phyloP scores from a whole-genome alignment of 2,329 filamentous ascomycete genomes.

The Eurotiales sp. region DNA sequence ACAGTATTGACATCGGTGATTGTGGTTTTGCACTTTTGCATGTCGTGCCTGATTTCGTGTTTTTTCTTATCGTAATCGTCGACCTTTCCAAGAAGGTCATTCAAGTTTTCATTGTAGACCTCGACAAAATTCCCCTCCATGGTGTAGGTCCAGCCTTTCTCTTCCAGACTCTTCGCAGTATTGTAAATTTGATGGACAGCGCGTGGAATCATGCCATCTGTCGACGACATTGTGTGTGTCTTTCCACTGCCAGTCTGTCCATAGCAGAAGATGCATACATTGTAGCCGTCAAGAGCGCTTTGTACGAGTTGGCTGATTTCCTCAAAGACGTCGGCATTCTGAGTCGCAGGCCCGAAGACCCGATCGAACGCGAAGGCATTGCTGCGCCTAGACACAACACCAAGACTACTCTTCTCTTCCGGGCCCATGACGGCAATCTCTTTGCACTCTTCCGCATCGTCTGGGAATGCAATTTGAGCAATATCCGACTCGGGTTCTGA shows the following conservation, averaged over 20 bases:
- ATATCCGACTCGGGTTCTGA: conserved; percentile 56
- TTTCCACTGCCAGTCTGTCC: conserved; percentile 97
- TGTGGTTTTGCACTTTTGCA: conserved; percentile 72
- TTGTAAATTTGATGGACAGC: conserved; percentile 92
- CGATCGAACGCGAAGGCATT: conserved; percentile 89
- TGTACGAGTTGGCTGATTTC: conserved; percentile 97
- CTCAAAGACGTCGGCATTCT: conserved; percentile 85
- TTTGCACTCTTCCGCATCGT: conserved; percentile 74
- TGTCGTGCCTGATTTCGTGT: conserved; percentile 85
- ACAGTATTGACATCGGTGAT: conserved; percentile 78
- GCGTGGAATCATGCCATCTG: conserved; percentile 90
- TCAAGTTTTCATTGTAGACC: conserved; percentile 96
- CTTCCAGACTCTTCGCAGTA: conserved; percentile 74
- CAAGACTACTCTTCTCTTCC: conserved; percentile 78
- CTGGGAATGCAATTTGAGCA: conserved; percentile 75
- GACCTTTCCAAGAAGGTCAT: conserved; percentile 75
- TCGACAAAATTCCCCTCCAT: conserved; percentile 96
- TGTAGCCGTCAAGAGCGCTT: conserved; percentile 93
- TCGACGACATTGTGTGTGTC: conserved; percentile 90
- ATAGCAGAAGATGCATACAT: conserved; percentile 98
- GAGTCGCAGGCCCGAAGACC: conserved; percentile 73
- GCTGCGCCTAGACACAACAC: conserved; percentile 69
- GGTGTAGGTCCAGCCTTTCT: conserved; percentile 89
- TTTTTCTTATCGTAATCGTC: conserved; percentile 74
- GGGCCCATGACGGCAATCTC: conserved; percentile 81